Conservation (phyloP, 495 filamentous ascomycete species). For the Penicillium soppii region DNA sequence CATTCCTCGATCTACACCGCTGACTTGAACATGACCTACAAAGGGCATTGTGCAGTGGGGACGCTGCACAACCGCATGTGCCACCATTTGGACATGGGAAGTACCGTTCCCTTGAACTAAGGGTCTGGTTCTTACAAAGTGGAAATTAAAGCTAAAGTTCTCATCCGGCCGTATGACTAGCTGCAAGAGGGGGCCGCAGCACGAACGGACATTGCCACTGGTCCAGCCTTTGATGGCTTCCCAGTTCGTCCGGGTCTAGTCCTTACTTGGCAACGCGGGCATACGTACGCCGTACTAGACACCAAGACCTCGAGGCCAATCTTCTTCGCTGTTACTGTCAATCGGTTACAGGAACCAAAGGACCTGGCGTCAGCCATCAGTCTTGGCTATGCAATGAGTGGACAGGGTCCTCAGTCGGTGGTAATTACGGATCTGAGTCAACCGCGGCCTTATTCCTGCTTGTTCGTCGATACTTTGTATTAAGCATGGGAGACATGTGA, state of each 20-base stretch:
- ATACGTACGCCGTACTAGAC: constrained; percentile 7
- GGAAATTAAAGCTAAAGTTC: neutral
- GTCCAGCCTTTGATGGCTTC: neutral
- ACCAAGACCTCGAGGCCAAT: neutral
- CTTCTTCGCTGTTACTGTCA: neutral
- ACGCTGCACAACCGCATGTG: constrained; percentile 4
- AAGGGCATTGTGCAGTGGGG: neutral
- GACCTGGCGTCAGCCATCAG: constrained; percentile 9
- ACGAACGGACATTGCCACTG: constrained; percentile 2
- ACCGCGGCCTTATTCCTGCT: constrained; percentile 16
- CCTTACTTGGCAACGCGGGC: constrained; percentile 6
- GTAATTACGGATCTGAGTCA: constrained; percentile 16
- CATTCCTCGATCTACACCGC: neutral
- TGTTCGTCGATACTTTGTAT: constrained; percentile 1
- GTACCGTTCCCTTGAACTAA: neutral
- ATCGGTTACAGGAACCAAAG: constrained; percentile 7
- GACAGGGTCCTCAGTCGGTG: constrained; percentile 5
- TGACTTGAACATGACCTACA: neutral
- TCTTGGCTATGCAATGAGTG: constrained; percentile 16
- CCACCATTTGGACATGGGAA: neutral
- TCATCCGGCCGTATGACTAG: neutral
- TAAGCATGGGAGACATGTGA: constrained; percentile 22
- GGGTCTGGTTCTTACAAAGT: neutral
- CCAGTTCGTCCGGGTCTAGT: constrained; percentile 2
- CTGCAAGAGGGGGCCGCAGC: neutral